These are phyloP conservation scores for Ceriops tagal DNA, from an alignment of 345 rosid species.

Conservation along the genomic window DNA sequence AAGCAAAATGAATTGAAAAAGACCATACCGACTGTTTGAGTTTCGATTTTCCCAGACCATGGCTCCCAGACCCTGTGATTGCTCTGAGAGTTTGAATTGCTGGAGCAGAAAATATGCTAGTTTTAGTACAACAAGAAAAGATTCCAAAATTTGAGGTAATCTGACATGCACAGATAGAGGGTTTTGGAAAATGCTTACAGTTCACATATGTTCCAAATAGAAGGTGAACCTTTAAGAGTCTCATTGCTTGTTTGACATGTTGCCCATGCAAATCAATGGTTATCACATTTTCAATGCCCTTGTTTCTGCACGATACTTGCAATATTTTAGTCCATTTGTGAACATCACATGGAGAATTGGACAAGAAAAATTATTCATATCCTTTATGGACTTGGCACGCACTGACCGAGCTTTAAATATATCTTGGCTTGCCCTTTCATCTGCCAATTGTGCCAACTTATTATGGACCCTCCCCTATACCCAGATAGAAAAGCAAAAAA, in stretches of 20 bases:
- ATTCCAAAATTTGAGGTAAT: background rate
- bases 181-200: constrained; percentile 46
- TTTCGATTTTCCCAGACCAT: constrained; percentile 78
- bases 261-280: constrained; percentile 97
- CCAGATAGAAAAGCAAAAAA: constrained; percentile 23
- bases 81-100: constrained; percentile 82
- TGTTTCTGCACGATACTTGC: constrained; percentile 56
- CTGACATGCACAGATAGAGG: background rate
- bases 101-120: constrained; percentile 30
- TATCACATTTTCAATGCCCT: constrained; percentile 65
- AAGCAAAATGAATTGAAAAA: background rate
- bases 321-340: constrained; percentile 21
- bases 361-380: background rate
- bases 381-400: background rate
- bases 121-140: constrained; percentile 7
- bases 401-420: constrained; percentile 82
- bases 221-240: constrained; percentile 69
- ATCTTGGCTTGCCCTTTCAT: constrained; percentile 79
- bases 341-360: constrained; percentile 6
- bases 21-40: constrained; percentile 77
- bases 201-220: constrained; percentile 56
- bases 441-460: constrained; percentile 63
- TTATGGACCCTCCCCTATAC: constrained; percentile 55
- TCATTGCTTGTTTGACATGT: constrained; percentile 86
- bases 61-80: constrained; percentile 86